Evolutionary conservation across 257 asterid genomes (phyloP).

Genomic region (Solanum chmielewskii): DNA sequence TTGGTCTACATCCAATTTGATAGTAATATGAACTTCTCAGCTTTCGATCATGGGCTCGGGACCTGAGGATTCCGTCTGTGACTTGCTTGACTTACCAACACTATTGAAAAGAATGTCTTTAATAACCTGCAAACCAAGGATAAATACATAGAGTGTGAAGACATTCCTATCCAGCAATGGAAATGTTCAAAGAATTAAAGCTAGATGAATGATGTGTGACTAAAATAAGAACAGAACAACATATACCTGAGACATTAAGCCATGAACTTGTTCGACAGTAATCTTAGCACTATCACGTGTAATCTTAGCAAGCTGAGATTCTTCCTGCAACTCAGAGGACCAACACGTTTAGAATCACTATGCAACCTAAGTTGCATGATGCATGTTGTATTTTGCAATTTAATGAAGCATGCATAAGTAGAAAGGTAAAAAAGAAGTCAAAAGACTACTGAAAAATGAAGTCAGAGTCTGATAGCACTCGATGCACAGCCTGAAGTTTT

Average conservation of each 20-base stretch:
- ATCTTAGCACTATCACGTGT: slow-evolving; percentile 93
- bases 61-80: slow-evolving; percentile 43
- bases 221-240: neutral
- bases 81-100: slow-evolving; percentile 47
- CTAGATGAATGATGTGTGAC: neutral
- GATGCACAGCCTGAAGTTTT: neutral
- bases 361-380: neutral
- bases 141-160: neutral
- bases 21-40: slow-evolving; percentile 13
- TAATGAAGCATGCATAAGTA: neutral
- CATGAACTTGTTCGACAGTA: slow-evolving; percentile 98
- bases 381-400: neutral
- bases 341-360: neutral
- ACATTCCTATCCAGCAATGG: neutral
- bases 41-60: slow-evolving; percentile 93
- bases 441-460: neutral
- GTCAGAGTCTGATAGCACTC: neutral
- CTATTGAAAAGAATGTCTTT: slow-evolving; percentile 92
- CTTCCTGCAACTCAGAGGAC: slow-evolving; percentile 50
- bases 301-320: slow-evolving; percentile 85
- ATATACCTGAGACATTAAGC: slow-evolving; percentile 89
- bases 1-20: neutral
- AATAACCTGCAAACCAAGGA: slow-evolving; percentile 49
- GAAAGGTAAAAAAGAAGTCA: neutral
- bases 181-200: neutral